phyloP scores from a whole-genome alignment of 352 stramenopile genomes.

The Thalassiosira delicatula region DNA sequence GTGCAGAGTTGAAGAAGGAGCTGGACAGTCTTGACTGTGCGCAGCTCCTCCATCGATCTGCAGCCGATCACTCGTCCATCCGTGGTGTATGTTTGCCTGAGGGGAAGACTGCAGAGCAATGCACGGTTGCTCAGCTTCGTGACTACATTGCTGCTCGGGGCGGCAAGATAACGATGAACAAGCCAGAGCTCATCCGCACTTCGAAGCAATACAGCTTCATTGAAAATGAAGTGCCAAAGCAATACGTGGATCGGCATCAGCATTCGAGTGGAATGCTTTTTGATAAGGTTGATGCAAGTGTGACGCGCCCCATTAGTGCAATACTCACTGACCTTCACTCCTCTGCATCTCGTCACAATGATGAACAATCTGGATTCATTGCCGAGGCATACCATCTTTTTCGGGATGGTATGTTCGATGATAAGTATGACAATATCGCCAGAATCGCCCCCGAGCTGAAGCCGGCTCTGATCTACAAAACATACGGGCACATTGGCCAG shows the following conservation, averaged over 20 bases:
- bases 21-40: background rate
- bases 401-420: background rate
- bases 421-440: background rate
- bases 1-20: no score
- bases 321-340: background rate
- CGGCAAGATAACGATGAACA: background rate
- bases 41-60: background rate
- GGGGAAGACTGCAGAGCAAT: background rate
- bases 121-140: background rate
- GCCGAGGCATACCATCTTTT: background rate
- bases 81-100: background rate
- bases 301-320: background rate
- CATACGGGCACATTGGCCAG: slow-evolving; percentile 8
- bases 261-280: no score
- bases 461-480: slow-evolving; percentile 14
- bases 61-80: background rate
- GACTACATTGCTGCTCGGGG: background rate
- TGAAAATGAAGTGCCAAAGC: background rate
- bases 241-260: background rate
- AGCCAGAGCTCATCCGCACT: background rate
- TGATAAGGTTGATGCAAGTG: no score
- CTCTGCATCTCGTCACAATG: background rate
- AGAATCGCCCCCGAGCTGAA: slow-evolving; percentile 3
- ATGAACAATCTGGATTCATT: background rate
- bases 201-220: background rate